Conservation (phyloP, 495 filamentous ascomycete genomes). For the Acidomyces sp. region DNA sequence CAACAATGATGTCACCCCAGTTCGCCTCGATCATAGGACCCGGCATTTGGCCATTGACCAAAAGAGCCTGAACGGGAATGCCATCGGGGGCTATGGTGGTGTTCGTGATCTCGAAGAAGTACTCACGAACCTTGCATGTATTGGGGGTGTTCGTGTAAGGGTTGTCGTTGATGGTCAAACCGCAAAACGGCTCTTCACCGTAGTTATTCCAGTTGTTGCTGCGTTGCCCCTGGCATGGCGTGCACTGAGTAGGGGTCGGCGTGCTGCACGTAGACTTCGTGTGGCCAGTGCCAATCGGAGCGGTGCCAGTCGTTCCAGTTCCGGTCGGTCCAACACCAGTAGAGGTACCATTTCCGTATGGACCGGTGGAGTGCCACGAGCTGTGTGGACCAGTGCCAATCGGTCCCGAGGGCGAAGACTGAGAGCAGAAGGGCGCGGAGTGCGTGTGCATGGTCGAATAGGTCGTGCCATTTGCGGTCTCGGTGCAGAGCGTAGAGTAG, state of each 20-base stretch:
- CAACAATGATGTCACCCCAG: conserved; percentile 29
- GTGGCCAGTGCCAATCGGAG: neutral
- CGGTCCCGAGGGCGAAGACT: neutral
- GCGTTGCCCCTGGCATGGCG: conserved; percentile 27
- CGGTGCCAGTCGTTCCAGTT: conserved; percentile 4
- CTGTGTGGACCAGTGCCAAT: neutral
- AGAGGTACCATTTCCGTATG: neutral
- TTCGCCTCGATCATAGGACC: conserved; percentile 28
- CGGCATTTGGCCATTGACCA: conserved; percentile 27
- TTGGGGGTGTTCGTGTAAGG: conserved; percentile 24
- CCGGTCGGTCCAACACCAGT: conserved; percentile 3
- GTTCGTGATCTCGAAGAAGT: conserved; percentile 25
- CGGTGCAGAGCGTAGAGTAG: neutral
- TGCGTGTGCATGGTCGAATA: conserved; percentile 4
- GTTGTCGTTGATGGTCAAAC: conserved; percentile 26
- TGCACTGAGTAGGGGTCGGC: conserved; percentile 18
- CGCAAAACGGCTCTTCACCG: conserved; percentile 26
- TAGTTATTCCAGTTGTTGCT: conserved; percentile 18
- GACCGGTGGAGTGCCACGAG: neutral
- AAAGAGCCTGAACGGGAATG: conserved; percentile 19
- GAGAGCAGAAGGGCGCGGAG: conserved; percentile 1
- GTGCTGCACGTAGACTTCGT: conserved; percentile 4
- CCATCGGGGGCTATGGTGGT: conserved; percentile 28
- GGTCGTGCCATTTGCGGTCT: conserved; percentile 3
- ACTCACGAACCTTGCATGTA: conserved; percentile 26